Conservation (phyloP, 2,329 filamentous ascomycete genomes). For the Talaromyces sp. region DNA sequence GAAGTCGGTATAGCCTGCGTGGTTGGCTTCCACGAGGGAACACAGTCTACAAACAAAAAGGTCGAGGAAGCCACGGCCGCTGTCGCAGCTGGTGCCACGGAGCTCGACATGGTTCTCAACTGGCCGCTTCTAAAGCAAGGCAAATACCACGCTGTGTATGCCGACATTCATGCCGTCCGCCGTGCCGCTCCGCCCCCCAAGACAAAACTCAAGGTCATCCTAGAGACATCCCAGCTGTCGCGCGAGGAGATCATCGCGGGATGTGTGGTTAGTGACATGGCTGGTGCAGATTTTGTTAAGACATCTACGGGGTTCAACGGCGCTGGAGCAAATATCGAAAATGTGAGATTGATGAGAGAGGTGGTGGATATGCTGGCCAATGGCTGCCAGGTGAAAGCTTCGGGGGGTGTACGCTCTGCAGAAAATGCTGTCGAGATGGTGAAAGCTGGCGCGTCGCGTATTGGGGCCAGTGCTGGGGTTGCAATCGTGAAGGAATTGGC, state of each 20-base stretch:
- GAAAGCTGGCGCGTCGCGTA: conserved; percentile 51
- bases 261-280: conserved; percentile 47
- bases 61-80: conserved; percentile 49
- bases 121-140: conserved; percentile 43
- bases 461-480: conserved; percentile 55
- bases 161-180: conserved; percentile 51
- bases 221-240: conserved; percentile 54
- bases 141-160: conserved; percentile 48
- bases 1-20: conserved; percentile 52
- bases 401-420: conserved; percentile 51
- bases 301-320: conserved; percentile 58
- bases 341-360: conserved; percentile 53
- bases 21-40: conserved; percentile 58
- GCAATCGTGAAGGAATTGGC: conserved; percentile 48
- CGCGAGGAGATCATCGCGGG: conserved; percentile 50
- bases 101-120: conserved; percentile 59
- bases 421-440: conserved; percentile 52
- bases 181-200: conserved; percentile 37
- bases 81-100: conserved; percentile 47
- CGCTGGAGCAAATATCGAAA: conserved; percentile 47
- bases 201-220: conserved; percentile 52
- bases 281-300: conserved; percentile 57
- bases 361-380: conserved; percentile 41
- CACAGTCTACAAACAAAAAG: conserved; percentile 48
- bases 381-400: conserved; percentile 53